Percentiles rank a stretch among this genome's conserved stretches.
phyloP scores from a whole-genome alignment of 1,284 basidiomycete species.

The Tilletia caries region DNA sequence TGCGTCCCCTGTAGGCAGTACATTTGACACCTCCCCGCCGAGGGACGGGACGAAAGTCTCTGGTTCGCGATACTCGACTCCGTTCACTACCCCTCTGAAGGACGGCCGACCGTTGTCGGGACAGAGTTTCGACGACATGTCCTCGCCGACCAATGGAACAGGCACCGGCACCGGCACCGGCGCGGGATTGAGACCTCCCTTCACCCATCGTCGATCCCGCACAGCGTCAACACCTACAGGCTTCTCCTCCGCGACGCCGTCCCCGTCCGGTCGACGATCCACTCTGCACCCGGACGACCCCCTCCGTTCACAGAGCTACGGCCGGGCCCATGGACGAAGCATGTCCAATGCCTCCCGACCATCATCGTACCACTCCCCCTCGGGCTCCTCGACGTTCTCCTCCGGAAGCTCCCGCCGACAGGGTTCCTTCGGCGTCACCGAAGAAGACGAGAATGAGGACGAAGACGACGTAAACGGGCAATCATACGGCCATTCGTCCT shows the following conservation, averaged over 20 bases:
- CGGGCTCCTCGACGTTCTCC: slow-evolving; percentile 1
- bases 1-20: too few species aligned
- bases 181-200: neutral
- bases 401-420: neutral
- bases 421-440: slow-evolving; percentile 15
- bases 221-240: neutral
- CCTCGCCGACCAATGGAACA: neutral
- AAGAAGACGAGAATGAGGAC: slow-evolving; percentile 18
- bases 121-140: neutral
- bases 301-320: neutral
- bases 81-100: neutral
- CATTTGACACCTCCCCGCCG: too few species aligned
- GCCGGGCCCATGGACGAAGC: neutral
- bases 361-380: neutral
- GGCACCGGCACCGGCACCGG: neutral
- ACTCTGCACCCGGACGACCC: neutral
- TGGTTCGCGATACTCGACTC: neutral
- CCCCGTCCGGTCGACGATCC: neutral
- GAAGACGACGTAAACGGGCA: slow-evolving; percentile 4
- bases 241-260: neutral
- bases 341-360: neutral
- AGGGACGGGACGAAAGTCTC: too few species aligned
- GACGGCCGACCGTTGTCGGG: neutral
- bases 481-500: neutral
- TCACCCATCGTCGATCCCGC: slow-evolving; percentile 8